Evolutionary conservation across 2,329 filamentous ascomycete species (phyloP), one percentile per base, ranked within the genome.

Genomic region (Colletotrichum trifolii): DNA sequence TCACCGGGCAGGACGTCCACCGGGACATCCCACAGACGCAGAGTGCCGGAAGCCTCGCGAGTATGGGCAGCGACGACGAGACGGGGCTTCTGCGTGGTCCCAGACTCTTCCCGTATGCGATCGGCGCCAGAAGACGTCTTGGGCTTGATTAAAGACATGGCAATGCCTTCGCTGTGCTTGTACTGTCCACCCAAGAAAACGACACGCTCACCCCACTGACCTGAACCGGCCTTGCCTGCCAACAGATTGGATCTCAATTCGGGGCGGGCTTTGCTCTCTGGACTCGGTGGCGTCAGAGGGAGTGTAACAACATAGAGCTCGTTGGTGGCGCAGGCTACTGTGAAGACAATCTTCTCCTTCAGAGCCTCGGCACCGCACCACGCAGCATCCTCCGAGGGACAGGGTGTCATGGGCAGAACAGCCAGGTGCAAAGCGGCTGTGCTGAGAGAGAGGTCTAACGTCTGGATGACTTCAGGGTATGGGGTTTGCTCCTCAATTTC

Each of bases 191-290:
- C 76, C 7, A 91, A 79, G 10, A 83, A 72, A 2, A 83, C 79
- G 33, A 90, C 75, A 0, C 82, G 83, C 74, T 90, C 88, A 7
- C 87, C 87, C 87, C 88, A 90, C n/a, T 81, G 82, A 43, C 87
- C 87, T 38, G 83, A 86, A 15, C 88, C 88, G 40, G 84, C 84
- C 66, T 81, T 83, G 17, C 82, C 84, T 8, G 83, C 82, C 54
- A 87, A 72, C 9, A 88, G 78, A 63, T 79, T 81, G 15, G 77
- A 75, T 57, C 79, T 81, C 33, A 89, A 76, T 64, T 88, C 85
- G 4, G 81, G 78, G 10, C 87, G 79, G 2, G 80, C 78, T 71
- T 89, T 90, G 73, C 85, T 88, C 70, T 83, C 79, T 10, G 85
- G 82, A 2, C 87, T 89, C 0, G 87, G 87, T 0, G 88, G 88